phyloP scores from a whole-genome alignment of 352 stramenopile species.

The Phytophthora fragariae region DNA sequence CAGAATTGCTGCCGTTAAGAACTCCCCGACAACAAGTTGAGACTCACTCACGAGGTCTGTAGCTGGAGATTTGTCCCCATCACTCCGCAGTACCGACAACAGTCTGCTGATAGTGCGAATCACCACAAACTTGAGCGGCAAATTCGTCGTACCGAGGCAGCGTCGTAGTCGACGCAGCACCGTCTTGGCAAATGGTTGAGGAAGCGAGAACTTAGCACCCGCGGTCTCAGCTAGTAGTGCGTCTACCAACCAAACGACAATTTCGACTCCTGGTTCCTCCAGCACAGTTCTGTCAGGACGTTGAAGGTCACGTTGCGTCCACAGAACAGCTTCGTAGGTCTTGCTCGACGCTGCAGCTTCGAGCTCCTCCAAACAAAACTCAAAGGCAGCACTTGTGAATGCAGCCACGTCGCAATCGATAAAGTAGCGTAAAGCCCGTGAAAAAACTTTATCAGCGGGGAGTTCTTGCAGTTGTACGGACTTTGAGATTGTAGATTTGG shows the following conservation, averaged over 20 bases:
- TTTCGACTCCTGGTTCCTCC: constrained; percentile 80
- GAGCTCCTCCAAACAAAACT: constrained; percentile 68
- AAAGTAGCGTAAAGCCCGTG: constrained; percentile 24
- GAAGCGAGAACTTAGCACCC: neutral
- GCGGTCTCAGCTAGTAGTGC: constrained; percentile 35
- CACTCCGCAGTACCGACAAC: constrained; percentile 23
- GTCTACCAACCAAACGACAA: constrained; percentile 74
- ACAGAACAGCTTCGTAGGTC: constrained; percentile 70
- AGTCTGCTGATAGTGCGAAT: constrained; percentile 63
- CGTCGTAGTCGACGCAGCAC: constrained; percentile 35
- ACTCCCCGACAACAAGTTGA: constrained; percentile 37
- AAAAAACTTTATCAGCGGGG: constrained; percentile 26
- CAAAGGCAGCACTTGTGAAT: constrained; percentile 43
- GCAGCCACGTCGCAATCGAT: neutral
- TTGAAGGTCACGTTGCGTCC: constrained; percentile 76
- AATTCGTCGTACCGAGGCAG: constrained; percentile 56
- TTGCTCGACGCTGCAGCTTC: constrained; percentile 60
- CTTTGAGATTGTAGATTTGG: neutral
- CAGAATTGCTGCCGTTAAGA: constrained; percentile 58
- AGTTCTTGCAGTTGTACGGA: constrained; percentile 11
- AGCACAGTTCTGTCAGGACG: constrained; percentile 55
- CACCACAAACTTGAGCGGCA: constrained; percentile 69
- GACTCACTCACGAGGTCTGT: neutral
- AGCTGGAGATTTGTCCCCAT: neutral
- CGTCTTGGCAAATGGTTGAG: constrained; percentile 4